These are phyloP conservation scores for Pyrenopolyporus hunteri DNA, from an alignment of 495 filamentous ascomycete species.

Conservation along the genomic window DNA sequence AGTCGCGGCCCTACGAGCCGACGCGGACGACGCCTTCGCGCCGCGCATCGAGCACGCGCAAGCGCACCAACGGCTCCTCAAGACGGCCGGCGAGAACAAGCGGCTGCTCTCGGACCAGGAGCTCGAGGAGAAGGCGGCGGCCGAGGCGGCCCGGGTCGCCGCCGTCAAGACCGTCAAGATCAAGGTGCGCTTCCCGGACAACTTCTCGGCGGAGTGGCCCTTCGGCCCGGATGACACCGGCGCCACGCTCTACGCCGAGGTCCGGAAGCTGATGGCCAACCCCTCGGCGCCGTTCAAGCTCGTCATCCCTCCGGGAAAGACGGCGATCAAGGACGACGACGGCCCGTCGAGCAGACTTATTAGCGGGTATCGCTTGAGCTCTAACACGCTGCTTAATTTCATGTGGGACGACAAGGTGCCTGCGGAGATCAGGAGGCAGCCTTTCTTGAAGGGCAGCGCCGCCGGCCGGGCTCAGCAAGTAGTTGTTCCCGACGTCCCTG, in stretches of 20 bases:
- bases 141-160: slow-evolving; percentile 65
- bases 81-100: slow-evolving; percentile 65
- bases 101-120: slow-evolving; percentile 74
- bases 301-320: slow-evolving; percentile 46
- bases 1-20: slow-evolving; percentile 67
- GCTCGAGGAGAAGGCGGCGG: slow-evolving; percentile 61
- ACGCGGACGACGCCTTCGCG: slow-evolving; percentile 76
- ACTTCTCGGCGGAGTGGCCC: slow-evolving; percentile 68
- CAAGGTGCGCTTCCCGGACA: slow-evolving; percentile 87
- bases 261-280: slow-evolving; percentile 58
- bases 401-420: slow-evolving; percentile 69
- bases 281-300: slow-evolving; percentile 57
- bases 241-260: slow-evolving; percentile 68
- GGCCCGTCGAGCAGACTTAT: slow-evolving; percentile 64
- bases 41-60: slow-evolving; percentile 87
- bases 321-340: slow-evolving; percentile 44
- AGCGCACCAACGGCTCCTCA: slow-evolving; percentile 75
- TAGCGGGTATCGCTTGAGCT: slow-evolving; percentile 69
- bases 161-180: slow-evolving; percentile 72
- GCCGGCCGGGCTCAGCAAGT: slow-evolving; percentile 71
- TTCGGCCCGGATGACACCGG: slow-evolving; percentile 69
- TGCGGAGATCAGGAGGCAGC: slow-evolving; percentile 51
- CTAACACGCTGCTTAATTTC: slow-evolving; percentile 76
- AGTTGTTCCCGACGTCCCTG: slow-evolving; percentile 50
- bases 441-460: slow-evolving; percentile 71